Conservation (phyloP, 345 rosid species). For the Eucalyptus pauciflora region DNA sequence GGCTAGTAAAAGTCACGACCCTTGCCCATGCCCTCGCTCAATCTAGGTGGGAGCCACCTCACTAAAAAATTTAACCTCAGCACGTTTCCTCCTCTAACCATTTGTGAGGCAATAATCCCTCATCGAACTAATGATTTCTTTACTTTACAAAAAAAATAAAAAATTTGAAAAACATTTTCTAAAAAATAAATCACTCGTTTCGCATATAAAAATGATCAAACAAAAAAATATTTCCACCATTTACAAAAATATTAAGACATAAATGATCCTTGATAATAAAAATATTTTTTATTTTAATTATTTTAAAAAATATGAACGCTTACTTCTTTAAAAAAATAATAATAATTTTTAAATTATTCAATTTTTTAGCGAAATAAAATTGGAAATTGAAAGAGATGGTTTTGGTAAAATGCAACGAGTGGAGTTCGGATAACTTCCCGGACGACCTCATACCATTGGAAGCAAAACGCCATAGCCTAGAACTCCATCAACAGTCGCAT, state of each 20-base stretch:
- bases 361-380: background rate
- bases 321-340: background rate
- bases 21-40: background rate
- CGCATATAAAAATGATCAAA: background rate
- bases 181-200: fast-evolving
- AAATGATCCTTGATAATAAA: fast-evolving
- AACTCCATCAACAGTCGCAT: background rate
- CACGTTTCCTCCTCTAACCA: background rate
- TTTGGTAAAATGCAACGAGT: background rate
- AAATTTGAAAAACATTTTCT: fast-evolving
- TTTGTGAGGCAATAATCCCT: background rate
- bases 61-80: fast-evolving
- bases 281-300: background rate
- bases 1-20: fast-evolving
- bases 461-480: background rate
- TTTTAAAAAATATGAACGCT: background rate
- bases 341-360: background rate
- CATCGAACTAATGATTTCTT: fast-evolving
- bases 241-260: fast-evolving
- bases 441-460: background rate
- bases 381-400: background rate
- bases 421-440: background rate
- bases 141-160: too few relatives aligned
- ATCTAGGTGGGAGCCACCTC: fast-evolving
- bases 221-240: fast-evolving